Percentiles rank a stretch among this genome's conserved stretches.
Conservation (phyloP, 2,329 filamentous ascomycete genomes). For the Camillea tinctor region DNA sequence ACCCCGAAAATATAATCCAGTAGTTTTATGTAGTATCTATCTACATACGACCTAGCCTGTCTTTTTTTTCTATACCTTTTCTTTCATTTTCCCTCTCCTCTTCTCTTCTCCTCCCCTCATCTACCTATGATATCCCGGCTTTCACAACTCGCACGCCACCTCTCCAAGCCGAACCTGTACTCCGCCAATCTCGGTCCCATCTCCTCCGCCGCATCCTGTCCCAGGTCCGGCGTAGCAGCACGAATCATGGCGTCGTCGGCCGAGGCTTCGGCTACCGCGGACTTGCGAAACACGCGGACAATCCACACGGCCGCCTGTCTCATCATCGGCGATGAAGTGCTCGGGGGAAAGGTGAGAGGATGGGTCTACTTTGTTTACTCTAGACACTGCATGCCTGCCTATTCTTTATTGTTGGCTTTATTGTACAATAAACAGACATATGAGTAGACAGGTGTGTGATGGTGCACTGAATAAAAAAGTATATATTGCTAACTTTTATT, state of each 20-base stretch:
- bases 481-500: conserved; percentile 8
- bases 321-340: conserved; percentile 95
- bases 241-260: conserved; percentile 49
- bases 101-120: background rate
- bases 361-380: background rate
- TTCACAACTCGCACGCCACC: conserved; percentile 69
- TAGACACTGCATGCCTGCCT: conserved; percentile 25
- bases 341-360: conserved; percentile 80
- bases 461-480: too few relatives aligned
- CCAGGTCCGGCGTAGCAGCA: conserved; percentile 24
- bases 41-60: too few relatives aligned
- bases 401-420: conserved; percentile 28
- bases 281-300: conserved; percentile 58
- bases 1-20: too few relatives aligned
- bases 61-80: too few relatives aligned
- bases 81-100: background rate
- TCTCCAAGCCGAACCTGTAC: conserved; percentile 59
- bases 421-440: too few relatives aligned
- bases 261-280: conserved; percentile 43
- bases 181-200: conserved; percentile 56
- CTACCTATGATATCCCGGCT: conserved; percentile 72
- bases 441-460: too few relatives aligned
- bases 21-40: too few relatives aligned
- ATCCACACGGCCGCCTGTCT: conserved; percentile 90
- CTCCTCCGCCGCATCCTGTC: conserved; percentile 38